phyloP scores from a whole-genome alignment of 2,329 filamentous ascomycete genomes.

The Albifimbria verrucaria region DNA sequence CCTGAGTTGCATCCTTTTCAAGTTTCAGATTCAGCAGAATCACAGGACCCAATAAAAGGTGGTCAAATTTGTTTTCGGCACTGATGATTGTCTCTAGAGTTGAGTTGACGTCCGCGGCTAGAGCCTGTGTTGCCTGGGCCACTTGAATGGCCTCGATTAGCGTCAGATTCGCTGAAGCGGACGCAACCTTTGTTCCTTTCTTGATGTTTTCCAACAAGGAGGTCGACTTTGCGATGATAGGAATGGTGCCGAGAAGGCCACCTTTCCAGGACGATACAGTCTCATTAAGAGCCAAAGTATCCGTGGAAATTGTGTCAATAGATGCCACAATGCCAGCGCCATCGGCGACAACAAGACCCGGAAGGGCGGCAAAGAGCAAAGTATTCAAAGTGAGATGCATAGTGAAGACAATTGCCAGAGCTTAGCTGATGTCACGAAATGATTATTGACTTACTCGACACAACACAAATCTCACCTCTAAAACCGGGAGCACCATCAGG shows the following conservation, averaged over 20 bases:
- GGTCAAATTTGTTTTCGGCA: constrained; percentile 41
- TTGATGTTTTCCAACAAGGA: constrained; percentile 37
- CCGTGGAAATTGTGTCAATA: constrained; percentile 29
- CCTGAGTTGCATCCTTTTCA: constrained; percentile 35
- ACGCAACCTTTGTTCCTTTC: constrained; percentile 32
- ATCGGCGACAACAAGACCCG: constrained; percentile 25
- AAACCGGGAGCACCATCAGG: background rate
- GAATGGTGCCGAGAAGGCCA: constrained; percentile 32
- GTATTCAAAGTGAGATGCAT: constrained; percentile 20
- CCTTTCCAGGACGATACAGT: constrained; percentile 35
- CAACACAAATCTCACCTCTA: no score
- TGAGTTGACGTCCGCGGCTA: constrained; percentile 33
- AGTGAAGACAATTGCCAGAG: constrained; percentile 1
- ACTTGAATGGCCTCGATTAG: constrained; percentile 35
- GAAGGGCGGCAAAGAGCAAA: constrained; percentile 18
- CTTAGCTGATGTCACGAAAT: background rate
- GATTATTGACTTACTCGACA: no score
- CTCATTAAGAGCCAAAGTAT: constrained; percentile 29
- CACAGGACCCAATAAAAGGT: constrained; percentile 36
- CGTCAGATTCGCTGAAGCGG: constrained; percentile 33
- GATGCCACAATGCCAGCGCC: constrained; percentile 30
- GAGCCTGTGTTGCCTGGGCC: constrained; percentile 29
- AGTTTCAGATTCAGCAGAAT: constrained; percentile 39
- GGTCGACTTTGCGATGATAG: constrained; percentile 36
- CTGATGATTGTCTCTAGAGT: constrained; percentile 35